These are phyloP conservation scores for Pelargonium nanum DNA, from an alignment of 345 rosid species.

Conservation along the genomic window DNA sequence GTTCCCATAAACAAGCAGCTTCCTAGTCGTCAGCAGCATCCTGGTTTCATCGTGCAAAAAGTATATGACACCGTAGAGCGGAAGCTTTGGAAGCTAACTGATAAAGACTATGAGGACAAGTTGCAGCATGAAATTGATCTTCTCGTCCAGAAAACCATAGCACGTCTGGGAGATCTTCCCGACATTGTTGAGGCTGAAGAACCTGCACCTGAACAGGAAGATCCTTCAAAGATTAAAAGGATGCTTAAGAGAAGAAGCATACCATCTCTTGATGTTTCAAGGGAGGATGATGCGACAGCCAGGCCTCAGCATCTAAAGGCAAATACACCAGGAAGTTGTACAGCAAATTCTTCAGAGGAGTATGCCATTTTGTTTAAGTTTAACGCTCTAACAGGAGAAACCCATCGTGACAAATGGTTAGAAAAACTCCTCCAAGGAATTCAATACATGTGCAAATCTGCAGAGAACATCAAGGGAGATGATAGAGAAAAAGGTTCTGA, in stretches of 20 bases:
- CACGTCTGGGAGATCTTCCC: slow-evolving; percentile 56
- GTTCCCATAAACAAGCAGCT: slow-evolving; percentile 83
- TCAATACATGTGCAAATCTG: slow-evolving; percentile 45
- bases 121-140: slow-evolving; percentile 70
- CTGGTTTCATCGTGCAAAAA: slow-evolving; percentile 89
- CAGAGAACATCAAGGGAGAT: slow-evolving; percentile 27
- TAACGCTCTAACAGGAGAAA: slow-evolving; percentile 60
- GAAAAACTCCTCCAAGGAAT: slow-evolving; percentile 78
- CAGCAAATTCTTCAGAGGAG: slow-evolving; percentile 43
- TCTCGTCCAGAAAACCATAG: slow-evolving; percentile 67
- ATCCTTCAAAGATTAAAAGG: slow-evolving; percentile 37
- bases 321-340: slow-evolving; percentile 87
- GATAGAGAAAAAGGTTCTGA: slow-evolving; percentile 10
- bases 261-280: slow-evolving; percentile 67
- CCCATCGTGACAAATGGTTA: slow-evolving; percentile 79
- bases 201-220: slow-evolving; percentile 37
- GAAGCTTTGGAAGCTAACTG: slow-evolving; percentile 65
- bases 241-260: slow-evolving; percentile 35
- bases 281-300: slow-evolving; percentile 48
- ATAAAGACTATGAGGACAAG: slow-evolving; percentile 63
- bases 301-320: slow-evolving; percentile 32
- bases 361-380: slow-evolving; percentile 42
- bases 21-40: slow-evolving; percentile 66
- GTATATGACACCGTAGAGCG: slow-evolving; percentile 57
- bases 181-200: slow-evolving; percentile 40